Evolutionary conservation across 495 filamentous ascomycete species (phyloP).

Genomic region (Recurvomyces mirabilis): DNA sequence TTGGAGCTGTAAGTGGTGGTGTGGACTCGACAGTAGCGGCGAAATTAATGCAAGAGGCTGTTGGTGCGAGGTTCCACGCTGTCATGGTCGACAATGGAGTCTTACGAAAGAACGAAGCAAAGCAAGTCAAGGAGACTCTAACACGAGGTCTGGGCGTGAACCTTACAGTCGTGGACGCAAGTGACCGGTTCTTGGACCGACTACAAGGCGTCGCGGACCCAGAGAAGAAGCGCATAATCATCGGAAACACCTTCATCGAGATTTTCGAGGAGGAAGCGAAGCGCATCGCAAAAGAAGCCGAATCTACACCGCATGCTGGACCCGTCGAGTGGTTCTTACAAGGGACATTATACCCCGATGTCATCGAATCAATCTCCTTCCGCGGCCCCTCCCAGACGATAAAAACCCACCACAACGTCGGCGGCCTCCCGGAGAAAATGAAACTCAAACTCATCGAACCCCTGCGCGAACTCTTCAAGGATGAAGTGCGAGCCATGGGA

Average conservation of each 20-base stretch:
- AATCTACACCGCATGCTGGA: constrained; percentile 47
- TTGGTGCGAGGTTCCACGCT: constrained; percentile 79
- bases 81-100: constrained; percentile 81
- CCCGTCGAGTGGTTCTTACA: constrained; percentile 76
- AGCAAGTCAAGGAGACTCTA: constrained; percentile 65
- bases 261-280: constrained; percentile 73
- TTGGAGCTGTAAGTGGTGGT: constrained; percentile 79
- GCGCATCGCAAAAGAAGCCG: constrained; percentile 59
- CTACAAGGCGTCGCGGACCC: constrained; percentile 64
- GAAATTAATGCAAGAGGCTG: constrained; percentile 70
- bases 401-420: constrained; percentile 80
- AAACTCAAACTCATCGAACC: constrained; percentile 67
- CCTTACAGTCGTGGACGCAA: constrained; percentile 75
- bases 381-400: constrained; percentile 74
- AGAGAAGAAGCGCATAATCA: constrained; percentile 89
- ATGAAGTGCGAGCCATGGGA: constrained; percentile 73
- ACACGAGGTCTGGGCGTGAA: constrained; percentile 74
- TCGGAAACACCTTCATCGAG: constrained; percentile 78
- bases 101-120: constrained; percentile 77
- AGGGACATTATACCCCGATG: constrained; percentile 72
- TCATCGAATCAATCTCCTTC: constrained; percentile 73
- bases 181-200: constrained; percentile 57
- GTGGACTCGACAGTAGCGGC: constrained; percentile 89
- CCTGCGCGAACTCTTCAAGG: constrained; percentile 69
- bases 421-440: constrained; percentile 51